Evolutionary conservation across 164 flowering plant species (phyloP).

Genomic region (Vitis rotundifolia): DNA sequence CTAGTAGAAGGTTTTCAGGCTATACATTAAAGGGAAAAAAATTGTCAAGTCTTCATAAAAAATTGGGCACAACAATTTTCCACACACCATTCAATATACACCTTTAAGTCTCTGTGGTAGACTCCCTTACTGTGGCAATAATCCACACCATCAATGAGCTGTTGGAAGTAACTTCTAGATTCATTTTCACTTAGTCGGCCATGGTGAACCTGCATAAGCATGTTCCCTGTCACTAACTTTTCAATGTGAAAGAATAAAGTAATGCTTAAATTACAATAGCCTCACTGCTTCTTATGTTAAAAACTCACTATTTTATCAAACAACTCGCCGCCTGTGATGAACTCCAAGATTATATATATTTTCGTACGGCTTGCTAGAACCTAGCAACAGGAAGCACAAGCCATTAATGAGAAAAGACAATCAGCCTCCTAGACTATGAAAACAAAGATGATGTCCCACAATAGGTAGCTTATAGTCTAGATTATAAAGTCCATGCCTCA

Average conservation of each 20-base stretch:
- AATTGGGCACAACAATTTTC: conserved; percentile 7
- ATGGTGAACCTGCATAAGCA: conserved; percentile 63
- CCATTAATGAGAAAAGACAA: not conserved
- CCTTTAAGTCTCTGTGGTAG: conserved; percentile 97
- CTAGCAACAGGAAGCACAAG: conserved; percentile 30
- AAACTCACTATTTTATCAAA: conserved; percentile 94
- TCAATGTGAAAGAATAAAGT: not conserved
- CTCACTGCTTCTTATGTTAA: too few relatives aligned
- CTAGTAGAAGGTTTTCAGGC: conserved; percentile 98
- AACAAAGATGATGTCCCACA: not conserved
- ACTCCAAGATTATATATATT: conserved; percentile 96
- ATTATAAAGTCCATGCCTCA: conserved; percentile 54
- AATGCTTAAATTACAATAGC: not conserved
- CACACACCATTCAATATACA: conserved; percentile 25
- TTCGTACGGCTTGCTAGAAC: conserved; percentile 97
- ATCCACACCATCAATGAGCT: conserved; percentile 97
- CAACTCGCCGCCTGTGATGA: conserved; percentile 96
- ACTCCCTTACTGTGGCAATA: conserved; percentile 98
- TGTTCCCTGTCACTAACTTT: conserved; percentile 1
- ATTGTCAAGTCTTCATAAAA: conserved; percentile 19
- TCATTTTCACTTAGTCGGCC: conserved; percentile 92
- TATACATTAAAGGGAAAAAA: conserved; percentile 29
- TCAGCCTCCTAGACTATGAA: not conserved
- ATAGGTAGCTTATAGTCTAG: not conserved
- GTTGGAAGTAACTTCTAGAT: conserved; percentile 84